Base-by-base conservation (phyloP, 495 filamentous ascomycete species). In the Bryoglossum gracile region DNA sequence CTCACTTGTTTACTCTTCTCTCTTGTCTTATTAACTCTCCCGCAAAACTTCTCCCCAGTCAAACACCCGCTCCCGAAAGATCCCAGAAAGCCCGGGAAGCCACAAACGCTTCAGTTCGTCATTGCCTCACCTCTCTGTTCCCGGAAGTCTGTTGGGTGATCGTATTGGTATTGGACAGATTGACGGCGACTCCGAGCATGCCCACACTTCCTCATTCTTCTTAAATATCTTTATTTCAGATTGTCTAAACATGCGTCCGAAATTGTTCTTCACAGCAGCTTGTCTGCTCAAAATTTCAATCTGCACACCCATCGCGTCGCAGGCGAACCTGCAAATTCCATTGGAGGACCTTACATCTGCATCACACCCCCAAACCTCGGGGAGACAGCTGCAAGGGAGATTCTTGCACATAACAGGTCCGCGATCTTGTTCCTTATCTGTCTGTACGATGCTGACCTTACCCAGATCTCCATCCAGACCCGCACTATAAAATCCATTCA, bases 351-450 rank as follows among this genome's bases (percentile, higher is more conserved):
- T 48, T 26, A 30, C 11, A 41, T 22, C 17, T 25, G 3, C 38
- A 46, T 28, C 16, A 24, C 48, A 51, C 21, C 49, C 17, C 13
- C 38, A 46, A 30, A 46, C 48, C 25, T 36, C 48, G 8, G 45
- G 49, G 16, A 23, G 22, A 41, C 72, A 70, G 55, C 67, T 90
- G 62, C 76, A 82, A 51, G 92, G 92, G 56, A 77, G 81, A 57
- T 98, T 98, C 67, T 71, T 98, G 53, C 92, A 98, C 66, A 87
- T 98, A 43, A 95, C 92, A 64, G 91, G 92, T 94, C 72, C n/a
- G 35, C 11, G 14, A 50, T 26, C 25, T 19, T 39, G 6, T 23
- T 16, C n/a, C 33, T 14, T 16, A 33, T 46, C 3, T 46, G 35
- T 25, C 43, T 17, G 21, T 25, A 4, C 35, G 10, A 35, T 42